Evolutionary conservation across 2,329 filamentous ascomycete species (phyloP).

Genomic region (Pseudogymnoascus sp.): DNA sequence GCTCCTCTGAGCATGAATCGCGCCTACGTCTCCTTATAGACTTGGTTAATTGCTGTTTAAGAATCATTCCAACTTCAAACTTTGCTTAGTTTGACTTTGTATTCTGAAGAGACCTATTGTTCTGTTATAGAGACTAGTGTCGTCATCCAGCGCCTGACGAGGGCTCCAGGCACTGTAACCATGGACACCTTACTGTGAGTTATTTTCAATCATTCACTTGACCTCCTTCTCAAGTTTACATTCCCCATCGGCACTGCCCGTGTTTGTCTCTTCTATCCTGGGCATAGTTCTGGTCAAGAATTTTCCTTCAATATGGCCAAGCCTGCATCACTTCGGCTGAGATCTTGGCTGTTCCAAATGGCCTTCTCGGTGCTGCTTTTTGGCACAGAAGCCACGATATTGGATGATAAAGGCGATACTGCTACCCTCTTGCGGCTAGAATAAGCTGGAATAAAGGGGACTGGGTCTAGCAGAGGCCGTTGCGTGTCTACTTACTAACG

Average conservation of each 20-base stretch:
- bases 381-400: not conserved
- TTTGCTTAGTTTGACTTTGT: not conserved
- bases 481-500: not conserved
- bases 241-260: not conserved
- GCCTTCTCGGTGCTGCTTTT: not conserved
- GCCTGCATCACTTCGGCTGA: not conserved
- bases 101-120: not conserved
- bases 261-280: not conserved
- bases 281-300: not conserved
- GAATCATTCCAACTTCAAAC: not conserved
- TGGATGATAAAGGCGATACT: not conserved
- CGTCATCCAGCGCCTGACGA: not conserved
- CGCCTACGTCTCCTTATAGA: not conserved
- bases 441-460: not conserved
- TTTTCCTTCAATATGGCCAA: not conserved
- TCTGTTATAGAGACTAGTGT: not conserved
- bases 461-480: not conserved
- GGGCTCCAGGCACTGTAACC: not conserved
- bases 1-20: not conserved
- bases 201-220: not conserved
- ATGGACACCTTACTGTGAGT: slow-evolving; percentile 43
- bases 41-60: not conserved
- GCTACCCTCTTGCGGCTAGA: not conserved
- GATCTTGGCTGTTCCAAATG: not conserved
- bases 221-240: not conserved